These are phyloP conservation scores for Eleusine coracana DNA, from an alignment of 176 grass and related monocot species.

Conservation along the genomic window DNA sequence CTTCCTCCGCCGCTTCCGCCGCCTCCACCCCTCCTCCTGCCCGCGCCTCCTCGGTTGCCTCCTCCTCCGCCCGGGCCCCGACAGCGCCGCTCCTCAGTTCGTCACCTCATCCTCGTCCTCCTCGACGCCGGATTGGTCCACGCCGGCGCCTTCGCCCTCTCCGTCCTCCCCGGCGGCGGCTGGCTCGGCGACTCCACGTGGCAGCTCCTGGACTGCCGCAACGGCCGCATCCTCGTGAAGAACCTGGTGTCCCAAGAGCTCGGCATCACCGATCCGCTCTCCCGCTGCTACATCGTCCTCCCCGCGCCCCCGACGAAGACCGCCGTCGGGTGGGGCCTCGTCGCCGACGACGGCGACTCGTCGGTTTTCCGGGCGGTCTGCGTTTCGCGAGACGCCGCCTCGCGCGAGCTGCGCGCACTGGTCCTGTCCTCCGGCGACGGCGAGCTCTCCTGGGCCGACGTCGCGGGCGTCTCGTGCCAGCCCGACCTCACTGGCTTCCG, in stretches of 20 bases:
- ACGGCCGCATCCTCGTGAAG: conserved; percentile 37
- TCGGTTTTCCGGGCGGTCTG: conserved; percentile 37
- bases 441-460: conserved; percentile 34
- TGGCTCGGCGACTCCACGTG: conserved; percentile 27
- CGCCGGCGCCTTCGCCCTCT: conserved; percentile 29
- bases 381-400: background rate
- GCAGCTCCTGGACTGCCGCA: conserved; percentile 44
- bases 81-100: background rate
- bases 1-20: conserved; percentile 58
- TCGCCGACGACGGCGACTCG: conserved; percentile 42
- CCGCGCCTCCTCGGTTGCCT: conserved; percentile 42
- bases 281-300: conserved; percentile 16
- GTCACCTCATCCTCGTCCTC: background rate
- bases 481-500: background rate
- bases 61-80: background rate
- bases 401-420: conserved; percentile 19
- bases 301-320: background rate
- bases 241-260: background rate
- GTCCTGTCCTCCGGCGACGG: conserved; percentile 17
- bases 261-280: conserved; percentile 43
- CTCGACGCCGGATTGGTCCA: background rate
- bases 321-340: conserved; percentile 44
- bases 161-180: conserved; percentile 38
- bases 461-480: background rate
- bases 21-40: conserved; percentile 42